Evolutionary conservation across 2,329 filamentous ascomycete genomes (phyloP).

Genomic region (Mariannaea sp.): DNA sequence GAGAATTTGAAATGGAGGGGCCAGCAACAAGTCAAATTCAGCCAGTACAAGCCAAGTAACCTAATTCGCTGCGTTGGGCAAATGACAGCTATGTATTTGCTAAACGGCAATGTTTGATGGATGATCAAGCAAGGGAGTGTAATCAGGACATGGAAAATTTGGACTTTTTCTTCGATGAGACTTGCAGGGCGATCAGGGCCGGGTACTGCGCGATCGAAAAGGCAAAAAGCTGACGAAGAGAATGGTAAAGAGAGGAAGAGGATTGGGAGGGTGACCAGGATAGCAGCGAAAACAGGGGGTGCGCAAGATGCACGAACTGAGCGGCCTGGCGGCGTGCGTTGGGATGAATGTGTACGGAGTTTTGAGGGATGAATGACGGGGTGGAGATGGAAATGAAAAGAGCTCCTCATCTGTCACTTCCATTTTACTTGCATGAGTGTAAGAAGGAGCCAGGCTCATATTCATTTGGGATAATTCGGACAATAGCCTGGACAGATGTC

Average conservation of each 20-base stretch:
- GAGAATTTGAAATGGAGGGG: constrained; percentile 14
- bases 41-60: constrained; percentile 16
- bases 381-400: constrained; percentile 11
- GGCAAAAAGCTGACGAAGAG: no score
- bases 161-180: not conserved
- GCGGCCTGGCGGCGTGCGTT: constrained; percentile 30
- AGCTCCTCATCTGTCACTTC: constrained; percentile 13
- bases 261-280: constrained; percentile 35
- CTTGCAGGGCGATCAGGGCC: not conserved
- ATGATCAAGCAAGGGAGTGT: constrained; percentile 8
- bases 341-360: constrained; percentile 22
- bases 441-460: constrained; percentile 17
- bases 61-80: constrained; percentile 1
- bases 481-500: no score
- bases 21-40: constrained; percentile 17
- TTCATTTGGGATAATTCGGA: no score
- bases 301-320: constrained; percentile 37
- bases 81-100: constrained; percentile 4
- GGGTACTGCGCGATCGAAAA: no score
- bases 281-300: constrained; percentile 33
- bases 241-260: constrained; percentile 19
- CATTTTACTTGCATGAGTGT: constrained; percentile 18
- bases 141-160: constrained; percentile 4
- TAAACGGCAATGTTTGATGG: constrained; percentile 4
- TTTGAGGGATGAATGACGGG: constrained; percentile 28